Evolutionary conservation across 2,329 filamentous ascomycete genomes (phyloP).

Genomic region (Claviceps sp.): DNA sequence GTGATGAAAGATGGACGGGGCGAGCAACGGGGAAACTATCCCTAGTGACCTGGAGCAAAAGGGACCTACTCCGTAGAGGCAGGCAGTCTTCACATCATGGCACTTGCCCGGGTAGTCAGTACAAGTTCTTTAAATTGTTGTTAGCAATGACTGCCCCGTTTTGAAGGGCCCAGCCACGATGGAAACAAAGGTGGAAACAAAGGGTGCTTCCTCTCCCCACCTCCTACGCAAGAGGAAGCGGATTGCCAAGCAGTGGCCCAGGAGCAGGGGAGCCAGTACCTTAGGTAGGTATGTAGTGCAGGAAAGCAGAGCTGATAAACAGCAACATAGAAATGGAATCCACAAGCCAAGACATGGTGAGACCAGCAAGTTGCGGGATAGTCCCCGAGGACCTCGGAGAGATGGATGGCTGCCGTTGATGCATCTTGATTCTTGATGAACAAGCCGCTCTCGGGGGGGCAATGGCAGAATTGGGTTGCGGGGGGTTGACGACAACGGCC

Average conservation of each 20-base stretch:
- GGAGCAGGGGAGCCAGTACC: no score
- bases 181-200: background rate
- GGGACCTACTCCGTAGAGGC: background rate
- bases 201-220: background rate
- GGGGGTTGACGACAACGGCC: background rate
- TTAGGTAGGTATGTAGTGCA: no score
- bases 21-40: slow-evolving; percentile 1
- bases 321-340: background rate
- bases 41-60: slow-evolving; percentile 1
- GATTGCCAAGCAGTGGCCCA: background rate
- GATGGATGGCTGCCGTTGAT: background rate
- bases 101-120: background rate
- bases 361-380: background rate
- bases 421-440: background rate
- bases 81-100: slow-evolving; percentile 1
- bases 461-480: no score
- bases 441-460: background rate
- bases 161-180: background rate
- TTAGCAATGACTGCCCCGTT: background rate
- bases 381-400: background rate
- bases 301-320: background rate
- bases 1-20: slow-evolving; percentile 1
- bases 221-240: background rate
- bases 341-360: background rate
- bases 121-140: background rate